phyloP scores from a whole-genome alignment of 441 rosid species.

The Pelargonium australe region DNA sequence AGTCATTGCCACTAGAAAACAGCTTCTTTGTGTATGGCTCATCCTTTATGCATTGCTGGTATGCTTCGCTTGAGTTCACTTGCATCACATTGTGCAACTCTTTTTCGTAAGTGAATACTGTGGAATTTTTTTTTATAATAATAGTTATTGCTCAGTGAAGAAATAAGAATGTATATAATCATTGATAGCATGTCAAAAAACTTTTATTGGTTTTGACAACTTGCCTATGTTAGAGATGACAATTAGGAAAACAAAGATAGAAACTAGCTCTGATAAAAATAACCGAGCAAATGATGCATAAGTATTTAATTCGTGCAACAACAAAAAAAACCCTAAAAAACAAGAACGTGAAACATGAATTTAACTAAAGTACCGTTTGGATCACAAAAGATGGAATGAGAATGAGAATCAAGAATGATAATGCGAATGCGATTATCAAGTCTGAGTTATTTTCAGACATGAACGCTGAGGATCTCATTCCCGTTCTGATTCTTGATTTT shows the following conservation, averaged over 20 bases:
- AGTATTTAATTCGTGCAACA: no score
- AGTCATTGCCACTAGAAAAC: constrained; percentile 30
- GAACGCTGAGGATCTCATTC: neutral
- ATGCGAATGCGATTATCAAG: neutral
- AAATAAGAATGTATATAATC: neutral
- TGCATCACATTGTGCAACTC: constrained; percentile 32
- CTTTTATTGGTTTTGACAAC: neutral
- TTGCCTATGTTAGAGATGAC: neutral
- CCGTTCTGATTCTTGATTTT: no score
- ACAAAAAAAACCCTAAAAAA: no score
- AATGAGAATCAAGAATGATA: neutral
- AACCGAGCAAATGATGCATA: no score
- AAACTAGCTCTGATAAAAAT: no score
- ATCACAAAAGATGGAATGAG: neutral
- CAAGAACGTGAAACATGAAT: no score
- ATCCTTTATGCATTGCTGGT: constrained; percentile 21
- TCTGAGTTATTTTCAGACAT: neutral
- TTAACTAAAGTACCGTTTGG: no score
- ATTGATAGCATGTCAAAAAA: neutral
- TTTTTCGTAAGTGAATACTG: constrained; percentile 30
- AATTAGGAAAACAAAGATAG: no score
- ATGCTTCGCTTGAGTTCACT: constrained; percentile 29
- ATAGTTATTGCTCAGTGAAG: neutral
- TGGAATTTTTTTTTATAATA: no score
- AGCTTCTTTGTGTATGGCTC: constrained; percentile 20